These are phyloP conservation scores for Flagelloscypha sp. DNA, from an alignment of 768 basidiomycete genomes.

Conservation along the genomic window DNA sequence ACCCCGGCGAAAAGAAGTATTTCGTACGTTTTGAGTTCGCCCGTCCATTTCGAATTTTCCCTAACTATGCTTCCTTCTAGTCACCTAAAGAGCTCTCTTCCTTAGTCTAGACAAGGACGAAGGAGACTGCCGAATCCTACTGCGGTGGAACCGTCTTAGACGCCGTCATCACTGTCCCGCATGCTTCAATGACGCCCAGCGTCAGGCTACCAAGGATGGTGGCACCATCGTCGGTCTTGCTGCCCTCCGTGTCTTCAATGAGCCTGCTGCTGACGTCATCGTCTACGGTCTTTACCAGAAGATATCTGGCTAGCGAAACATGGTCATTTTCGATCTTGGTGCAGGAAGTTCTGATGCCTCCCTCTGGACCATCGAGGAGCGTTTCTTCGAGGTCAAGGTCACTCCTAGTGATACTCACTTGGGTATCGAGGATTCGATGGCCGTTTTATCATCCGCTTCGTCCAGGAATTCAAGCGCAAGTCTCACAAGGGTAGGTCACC, in stretches of 20 bases:
- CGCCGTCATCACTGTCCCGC: slow-evolving; percentile 99
- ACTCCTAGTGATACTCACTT: slow-evolving; percentile 99
- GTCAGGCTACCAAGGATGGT: slow-evolving; percentile 98
- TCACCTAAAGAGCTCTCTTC: slow-evolving; percentile 99
- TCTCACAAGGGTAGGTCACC: slow-evolving; percentile 74
- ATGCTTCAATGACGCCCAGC: slow-evolving; percentile 99
- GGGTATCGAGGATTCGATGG: slow-evolving; percentile 99
- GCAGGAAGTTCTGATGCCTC: slow-evolving; percentile 99
- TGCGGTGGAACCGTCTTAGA: slow-evolving; percentile 97
- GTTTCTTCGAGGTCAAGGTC: slow-evolving; percentile 98
- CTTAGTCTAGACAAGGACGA: slow-evolving; percentile 99
- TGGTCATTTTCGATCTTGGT: slow-evolving; percentile 98
- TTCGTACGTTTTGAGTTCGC: slow-evolving; percentile 52
- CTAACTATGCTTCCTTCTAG: slow-evolving; percentile 32
- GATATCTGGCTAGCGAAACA: slow-evolving; percentile 91
- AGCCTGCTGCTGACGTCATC: slow-evolving; percentile 98
- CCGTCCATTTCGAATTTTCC: slow-evolving; percentile 1
- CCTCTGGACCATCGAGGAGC: slow-evolving; percentile 92
- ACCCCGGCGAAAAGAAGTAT: slow-evolving; percentile 89
- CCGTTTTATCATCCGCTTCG: slow-evolving; percentile 95
- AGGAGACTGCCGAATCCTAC: slow-evolving; percentile 99
- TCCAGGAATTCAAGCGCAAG: slow-evolving; percentile 98
- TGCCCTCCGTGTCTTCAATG: slow-evolving; percentile 99
- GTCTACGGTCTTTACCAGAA: slow-evolving; percentile 98
- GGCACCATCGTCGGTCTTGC: slow-evolving; percentile 97